Evolutionary conservation across 495 filamentous ascomycete species (phyloP), one percentile per base, ranked within the genome.

Genomic region (Trypethelium eluteriae): DNA sequence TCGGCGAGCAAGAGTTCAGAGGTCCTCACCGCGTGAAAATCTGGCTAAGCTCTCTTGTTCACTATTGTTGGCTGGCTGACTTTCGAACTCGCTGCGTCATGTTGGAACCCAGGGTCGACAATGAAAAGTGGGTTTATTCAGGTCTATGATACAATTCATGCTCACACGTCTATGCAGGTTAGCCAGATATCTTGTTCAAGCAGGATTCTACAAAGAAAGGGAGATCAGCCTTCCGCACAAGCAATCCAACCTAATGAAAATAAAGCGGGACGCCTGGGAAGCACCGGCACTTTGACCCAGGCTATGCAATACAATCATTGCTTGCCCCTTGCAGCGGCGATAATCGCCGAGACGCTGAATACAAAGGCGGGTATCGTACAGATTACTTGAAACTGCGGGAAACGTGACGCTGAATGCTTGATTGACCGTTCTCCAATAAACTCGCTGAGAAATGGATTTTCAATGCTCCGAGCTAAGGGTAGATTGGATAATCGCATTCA

Each of bases 191-290:
- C 81, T 93, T 7, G 80, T 88, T 66, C 73, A 87, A 18, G 81
- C 81, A 2, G 94, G 94, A 3, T 98, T 97, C 72, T 85, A 88
- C 64, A 96, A 94, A 74, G 91, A 98, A 75, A 87, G 84, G 63
- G 90, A 97, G 74, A 81, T 98, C 47, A 83, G 85, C 14, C 94
- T 98, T 71, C 89, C 93, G 18, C 92, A 98, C 75, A 98, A 98
- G 76, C 92, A 95, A 74, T 84, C 91, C 2, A 93, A 92, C 69
- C 81, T 96, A 69, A 89, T 96, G 80, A 89, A 88, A 75, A 83
- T 96, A 59, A 82, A 83, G 71, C 80, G 94, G 67, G 93, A 97
- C 67, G 84, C 79, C 35, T 98, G 93, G 90, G 84, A 90, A 62
- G 86, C 85, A 2, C 94, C 93, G n/a, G 83, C 79, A 38, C 71